Evolutionary conservation across 495 filamentous ascomycete genomes (phyloP), one percentile per base, ranked within the genome.

Genomic region (Hypoxylon crocopeplum): DNA sequence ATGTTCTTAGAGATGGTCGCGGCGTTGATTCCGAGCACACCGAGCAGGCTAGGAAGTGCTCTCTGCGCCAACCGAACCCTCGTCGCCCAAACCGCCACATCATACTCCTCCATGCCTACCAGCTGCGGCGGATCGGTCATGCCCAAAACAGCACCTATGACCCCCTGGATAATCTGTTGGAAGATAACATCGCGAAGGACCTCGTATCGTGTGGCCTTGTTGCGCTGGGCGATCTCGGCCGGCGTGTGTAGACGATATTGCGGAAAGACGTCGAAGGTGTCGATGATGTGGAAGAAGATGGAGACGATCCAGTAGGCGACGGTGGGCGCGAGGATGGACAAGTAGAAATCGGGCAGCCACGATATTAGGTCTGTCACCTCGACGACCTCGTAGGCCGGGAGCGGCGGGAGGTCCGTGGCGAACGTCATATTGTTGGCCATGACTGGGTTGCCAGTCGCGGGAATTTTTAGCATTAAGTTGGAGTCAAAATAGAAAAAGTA

Each of bases 161-260:
- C 71, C 1, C 88, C 89, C 73, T 97, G 93, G 24, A 97, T 86
- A n/a, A 91, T 64, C 62, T 98, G 93, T 70, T 98, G 91, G 25
- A 96, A 65, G 32, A 97, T 74, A 57, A 97, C 92, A 79, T 95
- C 91, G 65, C 88, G 86, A 16, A 91, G 82, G 2, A 96, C 91
- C 59, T 97, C 87, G 73, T 80, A 88, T 46, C 89, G 82, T 46
- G 87, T 83, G 39, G 91, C 93, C 62, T 88, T 91, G 74, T 98
- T 98, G 53, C 93, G 81, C 72, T 90, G 88, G 13, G 86, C 69
- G 48, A 97, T 82, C 67, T 97, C 93, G 44, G 89, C 91, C 21
- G 93, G 92, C 0, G 93, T 97, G 79, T 97, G 93, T 36, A 97
- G 77, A 45, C 93, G 87, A 75, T 97, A 95, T 61, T 92, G 82